Percentiles rank a stretch among this genome's conserved stretches.
phyloP scores from a whole-genome alignment of 352 stramenopile species.

The Globisporangium cystogenes region DNA sequence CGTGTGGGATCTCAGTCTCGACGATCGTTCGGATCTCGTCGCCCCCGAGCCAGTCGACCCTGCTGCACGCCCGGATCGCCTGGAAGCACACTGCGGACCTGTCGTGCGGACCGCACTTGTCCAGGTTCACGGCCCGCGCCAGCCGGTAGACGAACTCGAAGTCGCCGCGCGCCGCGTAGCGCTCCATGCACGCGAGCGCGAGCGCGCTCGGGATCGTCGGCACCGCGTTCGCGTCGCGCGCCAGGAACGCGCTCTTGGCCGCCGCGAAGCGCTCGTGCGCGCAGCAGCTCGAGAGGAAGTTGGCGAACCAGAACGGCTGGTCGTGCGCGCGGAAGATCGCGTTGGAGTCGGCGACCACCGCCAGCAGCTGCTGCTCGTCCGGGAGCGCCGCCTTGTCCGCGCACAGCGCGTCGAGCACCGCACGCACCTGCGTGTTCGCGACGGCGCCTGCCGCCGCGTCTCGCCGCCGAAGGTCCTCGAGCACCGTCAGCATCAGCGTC shows the following conservation, averaged over 20 bases:
- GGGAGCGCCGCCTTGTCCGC: background rate
- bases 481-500: conserved; percentile 3
- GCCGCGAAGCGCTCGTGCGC: conserved; percentile 6
- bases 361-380: conserved; percentile 3
- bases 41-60: conserved; percentile 8
- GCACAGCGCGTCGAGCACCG: conserved; percentile 8
- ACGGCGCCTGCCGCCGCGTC: background rate
- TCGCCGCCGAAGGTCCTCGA: conserved; percentile 7
- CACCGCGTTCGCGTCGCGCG: background rate
- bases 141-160: conserved; percentile 9
- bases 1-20: background rate
- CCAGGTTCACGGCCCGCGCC: conserved; percentile 1
- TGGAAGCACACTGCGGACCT: background rate
- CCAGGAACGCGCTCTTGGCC: conserved; percentile 7
- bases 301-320: conserved; percentile 8
- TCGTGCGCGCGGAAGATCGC: conserved; percentile 1
- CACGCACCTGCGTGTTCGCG: conserved; percentile 6
- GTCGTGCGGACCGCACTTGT: background rate
- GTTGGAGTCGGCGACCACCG: background rate
- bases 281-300: conserved; percentile 4
- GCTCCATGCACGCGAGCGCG: conserved; percentile 3
- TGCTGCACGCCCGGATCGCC: conserved; percentile 3
- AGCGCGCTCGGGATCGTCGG: conserved; percentile 8
- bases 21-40: conserved; percentile 4
- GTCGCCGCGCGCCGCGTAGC: background rate